Evolutionary conservation across 306 rosid genomes (phyloP).

Genomic region (Sicyos baderoa): DNA sequence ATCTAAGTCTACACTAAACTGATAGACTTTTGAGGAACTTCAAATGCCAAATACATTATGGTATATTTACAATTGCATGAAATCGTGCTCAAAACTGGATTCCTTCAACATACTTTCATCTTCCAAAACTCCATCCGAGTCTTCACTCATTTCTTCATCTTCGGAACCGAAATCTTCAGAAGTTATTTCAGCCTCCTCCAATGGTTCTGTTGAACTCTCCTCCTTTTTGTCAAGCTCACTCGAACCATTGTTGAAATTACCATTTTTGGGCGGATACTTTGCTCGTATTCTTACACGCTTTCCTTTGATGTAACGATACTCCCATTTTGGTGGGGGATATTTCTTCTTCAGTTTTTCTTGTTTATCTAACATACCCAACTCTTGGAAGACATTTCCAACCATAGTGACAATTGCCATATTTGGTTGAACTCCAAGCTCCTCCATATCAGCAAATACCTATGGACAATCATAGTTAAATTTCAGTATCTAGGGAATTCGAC

Average conservation of each 20-base stretch:
- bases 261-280: conserved; percentile 18
- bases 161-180: conserved; percentile 26
- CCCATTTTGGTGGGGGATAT: conserved; percentile 78
- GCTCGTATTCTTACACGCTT: conserved; percentile 52
- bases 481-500: neutral
- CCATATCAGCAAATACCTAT: conserved; percentile 95
- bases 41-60: neutral
- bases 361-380: conserved; percentile 74
- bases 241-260: conserved; percentile 18
- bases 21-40: neutral
- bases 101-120: conserved; percentile 25
- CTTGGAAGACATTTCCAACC: conserved; percentile 67
- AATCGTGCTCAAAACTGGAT: conserved; percentile 17
- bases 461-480: conserved; percentile 2
- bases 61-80: conserved; percentile 6
- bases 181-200: conserved; percentile 29
- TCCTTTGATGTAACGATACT: conserved; percentile 56
- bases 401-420: conserved; percentile 38
- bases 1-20: neutral
- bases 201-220: conserved; percentile 21
- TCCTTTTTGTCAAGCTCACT: conserved; percentile 23
- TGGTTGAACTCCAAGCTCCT: conserved; percentile 77
- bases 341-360: conserved; percentile 48
- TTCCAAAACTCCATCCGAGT: conserved; percentile 17
- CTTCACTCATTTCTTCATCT: conserved; percentile 18